Evolutionary conservation across 176 grass and related monocot species (phyloP).

Genomic region (Zizania latifolia): DNA sequence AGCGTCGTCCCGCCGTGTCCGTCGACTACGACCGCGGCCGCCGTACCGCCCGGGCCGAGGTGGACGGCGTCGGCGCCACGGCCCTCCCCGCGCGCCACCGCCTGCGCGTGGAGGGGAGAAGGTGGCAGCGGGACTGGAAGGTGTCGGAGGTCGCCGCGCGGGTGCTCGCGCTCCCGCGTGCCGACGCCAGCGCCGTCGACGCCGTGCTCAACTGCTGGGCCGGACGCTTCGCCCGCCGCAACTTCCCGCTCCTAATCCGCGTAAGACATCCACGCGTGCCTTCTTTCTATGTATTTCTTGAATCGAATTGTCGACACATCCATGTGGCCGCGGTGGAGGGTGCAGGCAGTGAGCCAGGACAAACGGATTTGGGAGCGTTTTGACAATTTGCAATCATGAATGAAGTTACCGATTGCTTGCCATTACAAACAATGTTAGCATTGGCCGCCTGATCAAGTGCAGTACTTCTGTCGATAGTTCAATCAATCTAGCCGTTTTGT

Average conservation of each 20-base stretch:
- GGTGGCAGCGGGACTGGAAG: conserved; percentile 73
- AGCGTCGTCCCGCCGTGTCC: conserved; percentile 53
- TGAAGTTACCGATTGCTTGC: background rate
- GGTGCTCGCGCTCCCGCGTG: conserved; percentile 42
- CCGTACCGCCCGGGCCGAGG: conserved; percentile 43
- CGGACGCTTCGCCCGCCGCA: conserved; percentile 57
- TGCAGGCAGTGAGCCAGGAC: no score
- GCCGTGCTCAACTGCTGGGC: conserved; percentile 79
- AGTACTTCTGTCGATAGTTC: background rate
- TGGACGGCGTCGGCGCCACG: conserved; percentile 50
- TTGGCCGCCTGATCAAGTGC: no score
- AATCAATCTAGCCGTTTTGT: background rate
- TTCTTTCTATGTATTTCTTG: background rate
- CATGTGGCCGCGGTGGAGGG: background rate
- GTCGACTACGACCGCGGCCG: conserved; percentile 79
- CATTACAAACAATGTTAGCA: background rate
- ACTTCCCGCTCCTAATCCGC: conserved; percentile 77
- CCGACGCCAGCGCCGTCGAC: conserved; percentile 53
- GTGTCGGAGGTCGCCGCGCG: conserved; percentile 66
- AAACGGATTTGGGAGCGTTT: no score
- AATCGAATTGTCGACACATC: background rate
- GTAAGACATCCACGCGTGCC: conserved; percentile 10
- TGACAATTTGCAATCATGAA: no score
- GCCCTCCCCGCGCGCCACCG: conserved; percentile 55
- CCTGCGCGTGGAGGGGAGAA: conserved; percentile 50